Conservation (phyloP, 2,329 filamentous ascomycete species). For the Fusarium sp. region DNA sequence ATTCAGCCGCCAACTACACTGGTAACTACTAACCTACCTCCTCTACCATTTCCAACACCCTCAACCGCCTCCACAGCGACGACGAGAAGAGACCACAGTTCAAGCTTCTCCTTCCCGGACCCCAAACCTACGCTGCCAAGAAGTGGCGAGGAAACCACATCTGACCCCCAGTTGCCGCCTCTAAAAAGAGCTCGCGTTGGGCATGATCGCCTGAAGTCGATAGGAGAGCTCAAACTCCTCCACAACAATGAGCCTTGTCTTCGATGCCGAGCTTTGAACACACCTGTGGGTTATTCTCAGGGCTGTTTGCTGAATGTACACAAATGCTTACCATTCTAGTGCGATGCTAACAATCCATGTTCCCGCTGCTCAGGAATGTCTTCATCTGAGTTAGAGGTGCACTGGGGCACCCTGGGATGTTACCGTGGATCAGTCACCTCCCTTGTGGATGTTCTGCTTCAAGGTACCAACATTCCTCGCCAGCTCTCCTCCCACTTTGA, state of each 20-base stretch:
- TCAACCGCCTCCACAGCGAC: constrained; percentile 49
- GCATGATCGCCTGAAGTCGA: constrained; percentile 68
- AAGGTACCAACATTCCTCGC: constrained; percentile 56
- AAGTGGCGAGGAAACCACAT: constrained; percentile 61
- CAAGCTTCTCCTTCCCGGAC: constrained; percentile 56
- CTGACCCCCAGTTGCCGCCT: constrained; percentile 67
- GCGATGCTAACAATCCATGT: constrained; percentile 65
- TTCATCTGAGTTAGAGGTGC: constrained; percentile 56
- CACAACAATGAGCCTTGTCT: constrained; percentile 64
- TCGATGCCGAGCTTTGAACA: constrained; percentile 63
- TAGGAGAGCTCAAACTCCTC: constrained; percentile 67
- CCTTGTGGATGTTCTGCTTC: constrained; percentile 64
- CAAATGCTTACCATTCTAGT: constrained; percentile 54
- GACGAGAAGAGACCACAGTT: constrained; percentile 47
- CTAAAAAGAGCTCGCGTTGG: constrained; percentile 66
- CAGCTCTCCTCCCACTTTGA: not conserved
- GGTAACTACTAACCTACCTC: constrained; percentile 48
- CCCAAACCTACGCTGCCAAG: constrained; percentile 55
- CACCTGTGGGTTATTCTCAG: constrained; percentile 57
- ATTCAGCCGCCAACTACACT: constrained; percentile 56
- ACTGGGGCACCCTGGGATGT: constrained; percentile 66
- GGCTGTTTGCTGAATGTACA: not conserved
- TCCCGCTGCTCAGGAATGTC: constrained; percentile 59
- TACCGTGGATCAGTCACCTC: constrained; percentile 62
- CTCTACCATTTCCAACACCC: constrained; percentile 50